Percentiles rank a stretch among this genome's conserved stretches.
Conservation (phyloP, 805 yeast species). For the Pichia sporocuriosa region DNA sequence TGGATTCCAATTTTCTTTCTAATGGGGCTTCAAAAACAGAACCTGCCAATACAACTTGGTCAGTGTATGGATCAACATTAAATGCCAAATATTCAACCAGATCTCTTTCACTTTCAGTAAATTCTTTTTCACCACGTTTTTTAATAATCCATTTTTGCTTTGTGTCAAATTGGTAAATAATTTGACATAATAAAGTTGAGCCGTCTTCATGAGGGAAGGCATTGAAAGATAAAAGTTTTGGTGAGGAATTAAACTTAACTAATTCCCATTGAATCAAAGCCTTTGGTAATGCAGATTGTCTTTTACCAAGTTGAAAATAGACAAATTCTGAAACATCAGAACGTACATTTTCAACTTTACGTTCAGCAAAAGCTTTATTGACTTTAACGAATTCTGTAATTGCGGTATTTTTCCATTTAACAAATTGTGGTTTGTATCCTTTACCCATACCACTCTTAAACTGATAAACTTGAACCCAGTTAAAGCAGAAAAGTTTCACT, state of each 20-base stretch:
- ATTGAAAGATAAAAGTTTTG: slow-evolving; percentile 66
- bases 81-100: slow-evolving; percentile 57
- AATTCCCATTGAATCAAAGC: slow-evolving; percentile 71
- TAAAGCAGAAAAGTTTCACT: slow-evolving; percentile 59
- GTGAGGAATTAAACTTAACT: slow-evolving; percentile 58
- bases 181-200: slow-evolving; percentile 35
- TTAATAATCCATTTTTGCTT: slow-evolving; percentile 51
- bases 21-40: slow-evolving; percentile 56
- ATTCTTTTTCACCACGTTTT: slow-evolving; percentile 36
- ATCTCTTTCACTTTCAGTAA: slow-evolving; percentile 41
- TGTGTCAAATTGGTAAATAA: slow-evolving; percentile 58
- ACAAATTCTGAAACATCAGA: slow-evolving; percentile 54
- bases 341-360: slow-evolving; percentile 41
- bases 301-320: slow-evolving; percentile 45
- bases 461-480: slow-evolving; percentile 47
- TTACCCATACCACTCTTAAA: slow-evolving; percentile 31
- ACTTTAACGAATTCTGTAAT: slow-evolving; percentile 69
- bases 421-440: slow-evolving; percentile 52
- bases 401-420: slow-evolving; percentile 81
- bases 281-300: slow-evolving; percentile 51
- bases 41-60: slow-evolving; percentile 55
- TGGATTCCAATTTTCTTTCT: slow-evolving; percentile 28
- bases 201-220: slow-evolving; percentile 40
- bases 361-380: slow-evolving; percentile 73
- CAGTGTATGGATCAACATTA: slow-evolving; percentile 53